Percentiles rank a stretch among this genome's conserved stretches.
phyloP scores from a whole-genome alignment of 345 rosid genomes.

The Kandelia obovata region DNA sequence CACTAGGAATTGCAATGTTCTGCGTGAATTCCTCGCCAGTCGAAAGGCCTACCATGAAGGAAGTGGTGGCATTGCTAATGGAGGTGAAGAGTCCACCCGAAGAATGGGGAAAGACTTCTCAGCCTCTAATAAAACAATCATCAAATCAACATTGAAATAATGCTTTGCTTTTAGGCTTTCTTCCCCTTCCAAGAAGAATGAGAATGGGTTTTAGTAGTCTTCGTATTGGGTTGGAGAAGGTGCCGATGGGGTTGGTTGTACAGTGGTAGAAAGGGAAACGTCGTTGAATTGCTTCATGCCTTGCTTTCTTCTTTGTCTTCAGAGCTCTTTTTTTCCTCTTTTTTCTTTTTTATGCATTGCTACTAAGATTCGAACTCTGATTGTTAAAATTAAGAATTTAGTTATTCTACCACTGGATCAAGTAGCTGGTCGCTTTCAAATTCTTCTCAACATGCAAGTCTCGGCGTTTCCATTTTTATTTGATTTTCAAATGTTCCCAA shows the following conservation, averaged over 20 bases:
- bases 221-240: neutral
- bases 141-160: slow-evolving; percentile 46
- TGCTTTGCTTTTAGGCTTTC: neutral
- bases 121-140: slow-evolving; percentile 82
- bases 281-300: slow-evolving; percentile 23
- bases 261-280: slow-evolving; percentile 43
- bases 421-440: too few species aligned
- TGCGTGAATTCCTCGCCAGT: slow-evolving; percentile 84
- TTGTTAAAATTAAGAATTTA: too few species aligned
- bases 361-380: too few species aligned
- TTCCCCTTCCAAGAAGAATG: slow-evolving; percentile 3
- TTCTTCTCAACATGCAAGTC: neutral
- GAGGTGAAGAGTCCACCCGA: slow-evolving; percentile 90
- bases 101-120: slow-evolving; percentile 88
- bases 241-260: slow-evolving; percentile 39
- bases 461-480: slow-evolving; percentile 1
- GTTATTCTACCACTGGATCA: too few species aligned
- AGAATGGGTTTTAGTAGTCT: slow-evolving; percentile 11
- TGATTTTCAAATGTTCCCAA: neutral
- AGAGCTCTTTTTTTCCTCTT: neutral
- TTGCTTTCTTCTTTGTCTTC: neutral
- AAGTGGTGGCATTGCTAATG: slow-evolving; percentile 81
- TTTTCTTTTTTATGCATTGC: too few species aligned
- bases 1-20: slow-evolving; percentile 88
- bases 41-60: slow-evolving; percentile 92